Evolutionary conservation across 208 protist species (phyloP), one percentile per base, ranked within the genome.

Genomic region (Leishmania arabica): DNA sequence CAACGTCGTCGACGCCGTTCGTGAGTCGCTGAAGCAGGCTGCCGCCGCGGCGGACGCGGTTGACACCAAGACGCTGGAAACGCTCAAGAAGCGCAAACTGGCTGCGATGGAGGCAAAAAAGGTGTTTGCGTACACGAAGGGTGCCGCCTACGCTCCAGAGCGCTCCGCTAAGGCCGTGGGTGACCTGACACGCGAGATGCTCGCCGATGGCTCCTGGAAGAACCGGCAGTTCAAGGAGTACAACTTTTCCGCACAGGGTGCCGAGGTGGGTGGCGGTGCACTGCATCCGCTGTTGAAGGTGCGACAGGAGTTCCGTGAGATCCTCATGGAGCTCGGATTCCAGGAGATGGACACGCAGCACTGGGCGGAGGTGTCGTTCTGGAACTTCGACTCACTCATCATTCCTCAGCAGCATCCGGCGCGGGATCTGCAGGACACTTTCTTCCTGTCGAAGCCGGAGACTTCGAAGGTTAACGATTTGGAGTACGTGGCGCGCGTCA

Each of bases 321-420:
- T 99, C 66, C 99, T 99, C 84, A 93, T 99, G 78, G 98, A 99
- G 86, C 89, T 99, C n/a, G 98, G 98, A 53, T 99, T 99, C 91
- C 92, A 99, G 83, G 99, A 99, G 94, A 99, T 99, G 99, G 90
- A 96, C 58, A 99, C 99, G 42, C 96, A 99, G 83, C 94, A 98
- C 73, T 99, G 96, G 91, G 99, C 99, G 42, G 99, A 99, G 91
- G 97, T 90, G 65, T 99, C 98, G 37, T 99, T 99, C 93, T 99
- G 99, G 99, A 99, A 99, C 95, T 99, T 99, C 88, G 99, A 99
- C 91, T 91, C 99, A 11, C 97, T 99, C 65, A 99, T 99, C 87
- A 99, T 99, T 90, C 99, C 99, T 47, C 99, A 99, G 93, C 96
- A 99, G 87, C 99, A 99, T 92, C 99, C 99, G 19, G 99, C 99